Evolutionary conservation across 345 rosid species (phyloP).

Genomic region (Mercurialis annua): DNA sequence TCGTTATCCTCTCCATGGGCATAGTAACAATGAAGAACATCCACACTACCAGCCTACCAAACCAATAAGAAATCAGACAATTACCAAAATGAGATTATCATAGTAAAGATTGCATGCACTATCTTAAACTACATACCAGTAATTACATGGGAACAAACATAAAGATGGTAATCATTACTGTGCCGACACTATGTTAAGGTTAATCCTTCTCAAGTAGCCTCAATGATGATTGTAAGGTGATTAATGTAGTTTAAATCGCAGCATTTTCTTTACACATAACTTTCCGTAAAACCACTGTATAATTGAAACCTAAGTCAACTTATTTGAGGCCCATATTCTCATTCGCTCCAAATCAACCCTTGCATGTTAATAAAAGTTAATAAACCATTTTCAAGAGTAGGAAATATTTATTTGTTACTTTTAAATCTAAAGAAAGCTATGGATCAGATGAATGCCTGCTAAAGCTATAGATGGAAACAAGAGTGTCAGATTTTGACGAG

Average conservation of each 20-base stretch:
- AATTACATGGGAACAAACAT: background rate
- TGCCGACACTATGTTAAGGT: background rate
- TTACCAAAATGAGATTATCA: background rate
- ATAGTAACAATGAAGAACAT: slow-evolving; percentile 90
- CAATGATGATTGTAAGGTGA: background rate
- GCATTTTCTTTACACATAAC: background rate
- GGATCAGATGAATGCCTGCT: too few species aligned
- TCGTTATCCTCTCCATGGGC: slow-evolving; percentile 92
- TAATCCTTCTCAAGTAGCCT: background rate
- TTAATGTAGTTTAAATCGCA: background rate
- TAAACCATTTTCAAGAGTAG: background rate
- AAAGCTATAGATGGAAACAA: too few species aligned
- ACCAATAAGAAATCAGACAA: slow-evolving; percentile 1
- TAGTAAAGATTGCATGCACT: background rate
- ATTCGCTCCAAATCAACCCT: background rate
- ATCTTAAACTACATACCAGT: background rate
- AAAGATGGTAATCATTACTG: background rate
- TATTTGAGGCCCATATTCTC: background rate
- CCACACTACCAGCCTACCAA: slow-evolving; percentile 75
- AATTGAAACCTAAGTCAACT: background rate
- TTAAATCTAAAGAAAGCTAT: background rate
- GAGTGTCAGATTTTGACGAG: background rate
- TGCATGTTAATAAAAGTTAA: background rate
- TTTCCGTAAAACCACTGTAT: background rate
- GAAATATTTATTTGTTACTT: background rate